phyloP scores from a whole-genome alignment of 2,329 filamentous ascomycete genomes.

The Aspergillus novofumigatus region DNA sequence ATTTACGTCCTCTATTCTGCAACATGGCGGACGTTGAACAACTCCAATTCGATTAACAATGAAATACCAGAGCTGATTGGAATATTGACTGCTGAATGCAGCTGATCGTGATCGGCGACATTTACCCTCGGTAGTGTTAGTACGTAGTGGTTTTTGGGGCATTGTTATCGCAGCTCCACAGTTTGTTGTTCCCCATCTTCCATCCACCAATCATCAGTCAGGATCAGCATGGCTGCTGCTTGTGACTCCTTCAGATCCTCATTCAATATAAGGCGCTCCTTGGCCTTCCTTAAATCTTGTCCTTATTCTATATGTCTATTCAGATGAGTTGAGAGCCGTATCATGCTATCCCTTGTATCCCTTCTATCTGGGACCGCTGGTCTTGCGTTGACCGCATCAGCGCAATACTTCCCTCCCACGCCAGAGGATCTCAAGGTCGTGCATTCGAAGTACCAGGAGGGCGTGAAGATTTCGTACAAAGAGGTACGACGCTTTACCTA shows the following conservation, averaged over 20 bases:
- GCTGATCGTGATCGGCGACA: neutral
- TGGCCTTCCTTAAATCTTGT: neutral
- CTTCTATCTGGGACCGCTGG: conserved; percentile 9
- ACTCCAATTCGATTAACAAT: too few species aligned
- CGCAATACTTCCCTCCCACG: conserved; percentile 39
- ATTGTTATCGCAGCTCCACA: neutral
- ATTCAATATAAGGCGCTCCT: neutral
- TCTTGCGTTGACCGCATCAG: conserved; percentile 18
- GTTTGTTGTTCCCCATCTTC: neutral
- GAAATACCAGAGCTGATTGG: too few species aligned
- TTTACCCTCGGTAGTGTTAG: too few species aligned
- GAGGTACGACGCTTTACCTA: conserved; percentile 28
- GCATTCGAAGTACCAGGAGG: conserved; percentile 41
- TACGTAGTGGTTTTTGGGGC: too few species aligned
- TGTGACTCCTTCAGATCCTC: neutral
- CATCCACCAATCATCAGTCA: neutral
- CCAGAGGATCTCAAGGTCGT: conserved; percentile 40
- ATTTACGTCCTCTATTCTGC: too few species aligned
- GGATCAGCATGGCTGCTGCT: neutral
- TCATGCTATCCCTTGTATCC: conserved; percentile 11
- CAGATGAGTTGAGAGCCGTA: neutral
- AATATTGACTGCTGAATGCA: neutral
- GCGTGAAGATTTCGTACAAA: conserved; percentile 45
- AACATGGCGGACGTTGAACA: too few species aligned
- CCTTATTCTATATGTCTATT: neutral